Evolutionary conservation across 139 green algal genomes (phyloP).

Genomic region (Zygnema circumcarinatum): DNA sequence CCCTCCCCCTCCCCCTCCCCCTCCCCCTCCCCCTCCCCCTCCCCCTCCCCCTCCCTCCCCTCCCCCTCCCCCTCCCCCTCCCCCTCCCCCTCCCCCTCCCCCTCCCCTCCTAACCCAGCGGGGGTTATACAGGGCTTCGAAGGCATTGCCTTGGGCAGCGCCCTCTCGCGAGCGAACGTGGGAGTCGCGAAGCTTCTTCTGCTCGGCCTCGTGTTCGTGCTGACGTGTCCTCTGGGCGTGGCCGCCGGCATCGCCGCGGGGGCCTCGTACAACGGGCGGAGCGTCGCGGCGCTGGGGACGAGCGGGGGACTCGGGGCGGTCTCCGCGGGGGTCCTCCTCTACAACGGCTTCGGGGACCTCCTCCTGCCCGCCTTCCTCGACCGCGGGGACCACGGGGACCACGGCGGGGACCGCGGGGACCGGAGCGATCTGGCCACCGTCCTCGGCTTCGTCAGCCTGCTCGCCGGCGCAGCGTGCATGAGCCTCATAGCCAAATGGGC

Average conservation of each 20-base stretch:
- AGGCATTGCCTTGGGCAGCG: conserved; percentile 57
- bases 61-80: conserved; percentile 1
- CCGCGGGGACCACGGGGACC: not conserved
- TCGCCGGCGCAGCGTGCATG: conserved; percentile 21
- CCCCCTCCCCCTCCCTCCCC: conserved; percentile 8
- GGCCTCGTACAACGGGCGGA: conserved; percentile 19
- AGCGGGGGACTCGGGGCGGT: conserved; percentile 50
- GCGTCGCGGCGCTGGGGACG: conserved; percentile 17
- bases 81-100: not conserved
- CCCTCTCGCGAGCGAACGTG: conserved; percentile 31
- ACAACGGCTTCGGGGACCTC: conserved; percentile 56
- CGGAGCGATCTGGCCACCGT: not conserved
- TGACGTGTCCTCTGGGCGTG: conserved; percentile 37
- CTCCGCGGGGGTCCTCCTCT: conserved; percentile 56
- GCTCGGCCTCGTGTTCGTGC: conserved; percentile 23
- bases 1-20: conserved; percentile 4
- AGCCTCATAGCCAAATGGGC: conserved; percentile 42
- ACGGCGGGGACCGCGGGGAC: not conserved
- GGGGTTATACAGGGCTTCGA: conserved; percentile 60
- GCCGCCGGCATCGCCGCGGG: conserved; percentile 24
- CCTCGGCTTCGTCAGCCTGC: conserved; percentile 13
- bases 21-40: not conserved
- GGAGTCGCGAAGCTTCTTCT: not conserved
- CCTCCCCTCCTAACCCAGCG: not conserved
- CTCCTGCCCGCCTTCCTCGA: conserved; percentile 49